Conservation (phyloP, 345 rosid genomes). For the Salix suchowensis region DNA sequence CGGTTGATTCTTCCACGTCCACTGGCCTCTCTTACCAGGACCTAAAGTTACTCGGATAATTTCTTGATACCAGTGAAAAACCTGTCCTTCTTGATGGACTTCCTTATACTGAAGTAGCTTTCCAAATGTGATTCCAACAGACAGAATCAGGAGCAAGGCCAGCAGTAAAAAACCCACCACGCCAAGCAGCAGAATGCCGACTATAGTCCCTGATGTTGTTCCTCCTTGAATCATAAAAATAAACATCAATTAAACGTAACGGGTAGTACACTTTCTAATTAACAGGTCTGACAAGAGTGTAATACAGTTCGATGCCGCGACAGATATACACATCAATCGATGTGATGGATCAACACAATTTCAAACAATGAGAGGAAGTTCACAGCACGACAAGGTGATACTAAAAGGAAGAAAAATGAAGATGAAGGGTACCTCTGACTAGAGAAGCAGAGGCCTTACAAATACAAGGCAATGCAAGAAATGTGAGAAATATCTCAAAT, state of each 20-base stretch:
- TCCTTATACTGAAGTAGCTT: constrained; percentile 91
- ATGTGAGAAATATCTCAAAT: constrained; percentile 70
- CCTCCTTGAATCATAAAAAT: constrained; percentile 39
- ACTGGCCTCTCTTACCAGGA: constrained; percentile 93
- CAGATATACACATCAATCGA: neutral
- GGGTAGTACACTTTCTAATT: neutral
- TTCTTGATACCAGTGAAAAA: constrained; percentile 87
- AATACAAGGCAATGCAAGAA: constrained; percentile 70
- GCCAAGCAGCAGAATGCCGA: constrained; percentile 58
- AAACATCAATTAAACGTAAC: neutral
- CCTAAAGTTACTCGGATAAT: constrained; percentile 75
- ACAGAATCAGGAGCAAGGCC: constrained; percentile 64
- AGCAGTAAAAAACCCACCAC: constrained; percentile 47
- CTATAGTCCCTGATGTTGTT: constrained; percentile 40
- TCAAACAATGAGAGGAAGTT: neutral
- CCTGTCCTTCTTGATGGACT: constrained; percentile 78
- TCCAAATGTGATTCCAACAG: constrained; percentile 75
- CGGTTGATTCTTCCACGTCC: constrained; percentile 74
- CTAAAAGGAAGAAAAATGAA: neutral
- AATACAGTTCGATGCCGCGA: neutral
- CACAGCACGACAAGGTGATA: neutral
- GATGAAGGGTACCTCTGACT: constrained; percentile 45
- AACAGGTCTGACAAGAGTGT: neutral
- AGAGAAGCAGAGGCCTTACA: constrained; percentile 66
- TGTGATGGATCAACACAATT: neutral